A percentile compares a stretch with the other conserved stretches of the same genome.
These are phyloP conservation scores for Naganishia friedmannii DNA, from an alignment of 768 basidiomycete species.

Conservation along the genomic window DNA sequence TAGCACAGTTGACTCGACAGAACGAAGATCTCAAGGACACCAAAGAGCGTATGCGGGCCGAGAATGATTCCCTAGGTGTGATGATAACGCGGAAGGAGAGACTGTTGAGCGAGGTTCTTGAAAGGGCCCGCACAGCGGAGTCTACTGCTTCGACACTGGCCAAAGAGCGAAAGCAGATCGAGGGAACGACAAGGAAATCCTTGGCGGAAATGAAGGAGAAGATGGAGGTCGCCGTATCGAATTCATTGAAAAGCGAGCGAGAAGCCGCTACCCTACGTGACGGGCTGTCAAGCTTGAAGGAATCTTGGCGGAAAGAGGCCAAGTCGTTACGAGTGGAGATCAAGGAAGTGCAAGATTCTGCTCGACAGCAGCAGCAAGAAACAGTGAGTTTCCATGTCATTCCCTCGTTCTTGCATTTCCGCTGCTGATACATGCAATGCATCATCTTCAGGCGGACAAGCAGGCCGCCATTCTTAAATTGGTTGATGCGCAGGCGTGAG, in stretches of 20 bases:
- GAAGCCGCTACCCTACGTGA: slow-evolving; percentile 48
- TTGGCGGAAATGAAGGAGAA: slow-evolving; percentile 41
- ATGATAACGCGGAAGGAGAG: slow-evolving; percentile 47
- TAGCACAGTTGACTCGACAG: slow-evolving; percentile 26
- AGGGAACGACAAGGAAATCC: slow-evolving; percentile 42
- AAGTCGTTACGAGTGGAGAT: slow-evolving; percentile 39
- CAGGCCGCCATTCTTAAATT: slow-evolving; percentile 40
- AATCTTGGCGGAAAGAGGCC: slow-evolving; percentile 44
- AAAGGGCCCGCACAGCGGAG: slow-evolving; percentile 48
- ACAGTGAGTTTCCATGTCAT: slow-evolving; percentile 38
- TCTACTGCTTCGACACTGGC: slow-evolving; percentile 35
- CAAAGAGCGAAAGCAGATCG: slow-evolving; percentile 39
- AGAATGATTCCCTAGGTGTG: slow-evolving; percentile 47
- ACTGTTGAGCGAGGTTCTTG: slow-evolving; percentile 48
- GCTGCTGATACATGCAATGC: background rate
- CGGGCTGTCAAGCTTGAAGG: slow-evolving; percentile 45
- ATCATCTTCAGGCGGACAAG: slow-evolving; percentile 35
- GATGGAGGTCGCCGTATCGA: slow-evolving; percentile 41
- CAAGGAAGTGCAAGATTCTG: slow-evolving; percentile 37
- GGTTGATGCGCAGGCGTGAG: slow-evolving; percentile 44
- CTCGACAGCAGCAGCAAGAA: slow-evolving; percentile 41
- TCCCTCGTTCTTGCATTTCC: background rate
- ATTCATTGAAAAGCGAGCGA: slow-evolving; percentile 42
- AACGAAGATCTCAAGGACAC: slow-evolving; percentile 51
- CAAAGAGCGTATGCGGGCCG: slow-evolving; percentile 43